Evolutionary conservation across 2,329 filamentous ascomycete genomes (phyloP), one percentile per base, ranked within the genome.

Genomic region (Metarhizium anisopliae): DNA sequence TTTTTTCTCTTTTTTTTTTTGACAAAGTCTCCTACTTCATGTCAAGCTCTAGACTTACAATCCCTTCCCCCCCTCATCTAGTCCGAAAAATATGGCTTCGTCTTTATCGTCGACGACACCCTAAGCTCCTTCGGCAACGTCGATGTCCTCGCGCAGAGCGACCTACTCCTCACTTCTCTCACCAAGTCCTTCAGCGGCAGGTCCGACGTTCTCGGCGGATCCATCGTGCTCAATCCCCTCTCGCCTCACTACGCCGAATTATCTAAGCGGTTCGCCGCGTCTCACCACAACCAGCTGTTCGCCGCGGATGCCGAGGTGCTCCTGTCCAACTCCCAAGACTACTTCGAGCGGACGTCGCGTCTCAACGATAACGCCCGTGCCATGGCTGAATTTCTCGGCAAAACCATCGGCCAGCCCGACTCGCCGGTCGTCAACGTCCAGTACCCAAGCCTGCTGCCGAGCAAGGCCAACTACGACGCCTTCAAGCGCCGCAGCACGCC

Each of bases 141-240:
- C 56, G 77, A 84, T 62, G 64, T 84, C 38, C 64, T 81, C 3
- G 60, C 66, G 5, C 67, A 72, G 0, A 74, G 75, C 2, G 80
- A 84, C 59, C 64, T 81, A 0, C 58, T 84, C 35, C 60, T 80
- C 16, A 77, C 77, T 0, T 78, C 74, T 29, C 69, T 83, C 16
- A 83, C 80, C n/a, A 84, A 84, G 65, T 73, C 74, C 2, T 84
- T 85, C 62, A 80, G 70, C 58, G 82, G 82, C 16, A 76, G 76
- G 57, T 73, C 79, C 25, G 74, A 85, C 60, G 76, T 79, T 51
- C 76, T 83, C 70, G 79, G 70, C 38, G 81, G 76, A n/a, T 76
- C 74, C 52, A 61, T 73, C 18, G 70, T 77, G 45, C 68, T 83
- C 45, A 80, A 79, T 61, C 78, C 78, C 0, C 61, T 70, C 3